Percentiles rank a stretch among this genome's conserved stretches.
These are phyloP conservation scores for Trifolium repens DNA, from an alignment of 306 rosid genomes.

Conservation along the genomic window DNA sequence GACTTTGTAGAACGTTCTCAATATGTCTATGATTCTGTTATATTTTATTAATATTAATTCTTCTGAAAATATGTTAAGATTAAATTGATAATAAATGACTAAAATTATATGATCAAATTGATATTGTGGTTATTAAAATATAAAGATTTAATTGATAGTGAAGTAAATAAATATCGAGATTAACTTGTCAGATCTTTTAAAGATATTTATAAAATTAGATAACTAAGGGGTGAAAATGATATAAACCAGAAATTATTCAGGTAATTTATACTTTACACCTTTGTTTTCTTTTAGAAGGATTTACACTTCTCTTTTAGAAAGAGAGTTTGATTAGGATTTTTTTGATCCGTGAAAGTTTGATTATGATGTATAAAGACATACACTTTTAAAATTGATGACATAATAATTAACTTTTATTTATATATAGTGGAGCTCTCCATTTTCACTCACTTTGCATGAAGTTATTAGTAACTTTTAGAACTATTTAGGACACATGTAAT, in stretches of 20 bases:
- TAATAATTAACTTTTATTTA: background rate
- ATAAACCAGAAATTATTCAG: background rate
- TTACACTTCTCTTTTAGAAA: background rate
- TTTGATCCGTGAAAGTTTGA: background rate
- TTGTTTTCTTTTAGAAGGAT: background rate
- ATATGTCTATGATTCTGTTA: no score
- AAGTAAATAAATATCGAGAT: no score
- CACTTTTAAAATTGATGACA: background rate
- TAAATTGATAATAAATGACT: no score
- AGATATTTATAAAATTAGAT: no score
- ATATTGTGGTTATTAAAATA: no score
- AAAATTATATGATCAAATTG: no score
- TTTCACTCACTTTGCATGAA: slow-evolving; percentile 1
- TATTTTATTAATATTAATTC: no score
- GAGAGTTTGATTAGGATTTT: background rate
- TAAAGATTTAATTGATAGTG: no score
- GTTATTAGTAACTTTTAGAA: background rate
- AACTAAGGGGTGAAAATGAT: background rate
- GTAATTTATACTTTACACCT: background rate
- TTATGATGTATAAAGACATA: background rate
- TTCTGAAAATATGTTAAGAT: no score
- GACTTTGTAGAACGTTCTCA: no score
- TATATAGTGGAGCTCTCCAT: background rate
- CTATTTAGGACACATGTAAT: background rate
- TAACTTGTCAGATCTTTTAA: no score